Conservation (phyloP, 768 basidiomycete species). For the Naganishia kalamii region DNA sequence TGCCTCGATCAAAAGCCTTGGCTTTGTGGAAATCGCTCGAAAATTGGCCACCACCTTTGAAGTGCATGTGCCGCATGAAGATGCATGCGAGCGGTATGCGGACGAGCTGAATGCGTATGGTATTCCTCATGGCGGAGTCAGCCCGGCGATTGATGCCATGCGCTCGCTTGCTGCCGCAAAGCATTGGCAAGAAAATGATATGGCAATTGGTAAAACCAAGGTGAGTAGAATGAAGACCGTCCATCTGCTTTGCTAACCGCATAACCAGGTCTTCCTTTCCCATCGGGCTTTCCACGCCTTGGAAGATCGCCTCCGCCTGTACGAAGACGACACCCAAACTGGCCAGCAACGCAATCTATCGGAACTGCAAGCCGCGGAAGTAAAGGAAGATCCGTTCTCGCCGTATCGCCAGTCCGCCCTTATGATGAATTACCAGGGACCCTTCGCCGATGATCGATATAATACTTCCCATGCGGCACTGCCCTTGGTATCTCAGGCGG, state of each 20-base stretch:
- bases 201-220: constrained; percentile 77
- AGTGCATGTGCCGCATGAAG: constrained; percentile 74
- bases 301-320: constrained; percentile 75
- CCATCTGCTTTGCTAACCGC: background rate
- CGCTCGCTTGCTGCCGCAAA: constrained; percentile 32
- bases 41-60: constrained; percentile 65
- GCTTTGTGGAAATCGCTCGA: constrained; percentile 69
- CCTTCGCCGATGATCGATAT: constrained; percentile 43
- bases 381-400: constrained; percentile 63
- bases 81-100: constrained; percentile 77
- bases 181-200: constrained; percentile 62
- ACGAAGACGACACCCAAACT: constrained; percentile 70
- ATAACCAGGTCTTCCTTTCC: constrained; percentile 71
- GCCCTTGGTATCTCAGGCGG: constrained; percentile 69
- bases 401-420: constrained; percentile 56
- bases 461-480: constrained; percentile 62
- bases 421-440: constrained; percentile 19
- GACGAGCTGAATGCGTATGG: constrained; percentile 54
- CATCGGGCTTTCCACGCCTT: constrained; percentile 77
- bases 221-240: constrained; percentile 50
- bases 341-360: constrained; percentile 54
- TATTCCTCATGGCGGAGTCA: constrained; percentile 17
- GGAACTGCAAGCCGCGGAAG: constrained; percentile 52
- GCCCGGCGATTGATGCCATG: constrained; percentile 20
- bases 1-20: constrained; percentile 77